Evolutionary conservation across 306 rosid genomes (phyloP).

Genomic region (Acacia crassicarpa): DNA sequence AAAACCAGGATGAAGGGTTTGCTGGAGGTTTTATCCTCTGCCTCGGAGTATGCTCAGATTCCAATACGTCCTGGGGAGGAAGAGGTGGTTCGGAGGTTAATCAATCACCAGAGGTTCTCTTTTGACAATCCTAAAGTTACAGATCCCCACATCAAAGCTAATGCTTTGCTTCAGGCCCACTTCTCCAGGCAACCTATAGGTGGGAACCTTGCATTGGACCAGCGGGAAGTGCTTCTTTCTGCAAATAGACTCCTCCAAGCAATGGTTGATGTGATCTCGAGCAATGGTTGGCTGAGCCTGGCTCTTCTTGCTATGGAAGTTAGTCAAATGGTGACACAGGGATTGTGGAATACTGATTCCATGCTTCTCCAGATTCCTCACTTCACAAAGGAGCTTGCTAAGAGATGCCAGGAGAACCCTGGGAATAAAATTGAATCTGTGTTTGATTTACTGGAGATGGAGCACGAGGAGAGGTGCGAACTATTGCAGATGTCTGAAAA

Average conservation of each 20-base stretch:
- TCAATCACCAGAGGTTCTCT: conserved; percentile 91
- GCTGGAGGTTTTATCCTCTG: conserved; percentile 78
- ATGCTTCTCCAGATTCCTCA: conserved; percentile 92
- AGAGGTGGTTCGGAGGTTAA: conserved; percentile 72
- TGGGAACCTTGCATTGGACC: conserved; percentile 86
- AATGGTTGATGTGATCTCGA: conserved; percentile 90
- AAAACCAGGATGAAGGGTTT: conserved; percentile 95
- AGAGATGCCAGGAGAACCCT: conserved; percentile 69
- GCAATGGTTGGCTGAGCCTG: conserved; percentile 88
- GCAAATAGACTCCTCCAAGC: conserved; percentile 87
- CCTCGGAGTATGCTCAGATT: conserved; percentile 83
- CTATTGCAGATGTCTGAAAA: conserved; percentile 75
- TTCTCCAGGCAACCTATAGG: conserved; percentile 80
- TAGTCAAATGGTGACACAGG: conserved; percentile 95
- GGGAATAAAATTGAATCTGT: conserved; percentile 74
- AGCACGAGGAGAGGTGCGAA: conserved; percentile 74
- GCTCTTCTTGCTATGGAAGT: conserved; percentile 94
- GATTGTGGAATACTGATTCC: conserved; percentile 92
- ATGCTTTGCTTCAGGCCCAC: conserved; percentile 92
- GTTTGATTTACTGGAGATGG: conserved; percentile 92
- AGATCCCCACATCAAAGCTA: conserved; percentile 85
- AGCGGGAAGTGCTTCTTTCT: conserved; percentile 82
- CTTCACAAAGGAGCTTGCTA: conserved; percentile 87
- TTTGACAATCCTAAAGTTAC: conserved; percentile 75
- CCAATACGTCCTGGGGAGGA: conserved; percentile 96